These are phyloP conservation scores for Leptographium galeiforme DNA, from an alignment of 2,329 filamentous ascomycete species.

Conservation along the genomic window DNA sequence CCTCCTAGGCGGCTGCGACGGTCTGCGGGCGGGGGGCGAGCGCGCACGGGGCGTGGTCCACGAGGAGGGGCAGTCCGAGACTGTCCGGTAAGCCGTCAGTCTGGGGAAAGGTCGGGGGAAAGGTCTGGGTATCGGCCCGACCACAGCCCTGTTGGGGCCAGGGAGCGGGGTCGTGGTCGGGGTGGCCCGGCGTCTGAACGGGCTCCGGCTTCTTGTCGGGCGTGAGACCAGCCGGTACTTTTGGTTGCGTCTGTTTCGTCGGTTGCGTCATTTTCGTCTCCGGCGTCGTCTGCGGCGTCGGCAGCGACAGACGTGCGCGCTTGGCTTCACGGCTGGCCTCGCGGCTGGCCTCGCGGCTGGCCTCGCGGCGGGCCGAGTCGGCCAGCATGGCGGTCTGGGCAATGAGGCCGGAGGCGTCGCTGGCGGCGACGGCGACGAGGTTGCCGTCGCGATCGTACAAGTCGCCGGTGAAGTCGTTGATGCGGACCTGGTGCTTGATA, in stretches of 20 bases:
- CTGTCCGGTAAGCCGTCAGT: too few species aligned
- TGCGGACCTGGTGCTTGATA: constrained; percentile 5
- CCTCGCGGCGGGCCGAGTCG: constrained; percentile 1
- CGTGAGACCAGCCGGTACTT: too few species aligned
- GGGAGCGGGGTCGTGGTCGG: too few species aligned
- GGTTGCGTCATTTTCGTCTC: background rate
- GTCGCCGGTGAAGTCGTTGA: constrained; percentile 4
- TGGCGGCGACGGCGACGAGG: constrained; percentile 3
- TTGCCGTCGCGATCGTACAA: constrained; percentile 11
- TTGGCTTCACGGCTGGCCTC: too few species aligned
- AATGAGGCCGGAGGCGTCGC: constrained; percentile 7
- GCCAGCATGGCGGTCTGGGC: constrained; percentile 8
- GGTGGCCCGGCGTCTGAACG: too few species aligned
- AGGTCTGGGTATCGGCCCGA: too few species aligned
- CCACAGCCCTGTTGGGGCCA: too few species aligned
- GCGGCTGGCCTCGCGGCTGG: background rate
- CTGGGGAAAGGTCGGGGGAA: too few species aligned
- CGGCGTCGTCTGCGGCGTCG: background rate
- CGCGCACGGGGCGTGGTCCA: too few species aligned
- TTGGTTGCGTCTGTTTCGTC: too few species aligned
- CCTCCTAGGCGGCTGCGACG: background rate
- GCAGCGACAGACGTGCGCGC: background rate
- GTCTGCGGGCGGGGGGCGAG: background rate
- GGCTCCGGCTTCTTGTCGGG: too few species aligned
- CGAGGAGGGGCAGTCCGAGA: too few species aligned